Evolutionary conservation across 1,139 yeast genomes (phyloP).

Genomic region (Chernovozyma aurita): DNA sequence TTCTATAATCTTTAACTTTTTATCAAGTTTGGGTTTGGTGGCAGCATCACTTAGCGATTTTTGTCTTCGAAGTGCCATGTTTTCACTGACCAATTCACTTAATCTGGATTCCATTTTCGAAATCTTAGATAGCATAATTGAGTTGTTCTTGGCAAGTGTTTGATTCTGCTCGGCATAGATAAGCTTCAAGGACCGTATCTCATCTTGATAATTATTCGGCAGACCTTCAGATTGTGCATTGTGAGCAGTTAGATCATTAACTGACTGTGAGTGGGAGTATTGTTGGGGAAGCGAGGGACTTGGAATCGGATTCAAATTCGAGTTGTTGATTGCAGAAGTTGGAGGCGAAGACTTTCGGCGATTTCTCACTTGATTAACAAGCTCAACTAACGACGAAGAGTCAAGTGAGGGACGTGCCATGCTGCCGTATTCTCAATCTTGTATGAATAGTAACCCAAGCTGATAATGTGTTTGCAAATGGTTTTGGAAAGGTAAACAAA

Average conservation of each 20-base stretch:
- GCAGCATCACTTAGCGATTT: conserved; percentile 22
- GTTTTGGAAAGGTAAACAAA: background rate
- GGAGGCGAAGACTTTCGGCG: conserved; percentile 4
- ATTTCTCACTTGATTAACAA: conserved; percentile 1
- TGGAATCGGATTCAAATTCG: too few species aligned
- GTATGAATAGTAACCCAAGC: too few species aligned
- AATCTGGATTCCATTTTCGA: conserved; percentile 46
- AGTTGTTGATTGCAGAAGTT: too few species aligned
- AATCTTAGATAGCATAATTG: conserved; percentile 44
- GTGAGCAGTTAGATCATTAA: too few species aligned
- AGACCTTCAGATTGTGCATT: too few species aligned
- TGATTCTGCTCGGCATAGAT: conserved; percentile 43
- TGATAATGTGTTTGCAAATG: too few species aligned
- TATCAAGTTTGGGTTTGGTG: conserved; percentile 25
- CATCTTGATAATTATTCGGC: too few species aligned
- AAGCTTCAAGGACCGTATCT: too few species aligned
- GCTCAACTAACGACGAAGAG: conserved; percentile 6
- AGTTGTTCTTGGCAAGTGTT: conserved; percentile 52
- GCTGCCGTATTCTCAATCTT: too few species aligned
- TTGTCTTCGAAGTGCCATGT: conserved; percentile 31
- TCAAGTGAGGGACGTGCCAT: conserved; percentile 7
- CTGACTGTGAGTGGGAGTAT: too few species aligned
- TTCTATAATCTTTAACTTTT: conserved; percentile 34
- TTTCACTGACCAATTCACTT: conserved; percentile 44
- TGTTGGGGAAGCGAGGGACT: too few species aligned